Evolutionary conservation across 768 basidiomycete species (phyloP).

Genomic region (Lactarius sp.): DNA sequence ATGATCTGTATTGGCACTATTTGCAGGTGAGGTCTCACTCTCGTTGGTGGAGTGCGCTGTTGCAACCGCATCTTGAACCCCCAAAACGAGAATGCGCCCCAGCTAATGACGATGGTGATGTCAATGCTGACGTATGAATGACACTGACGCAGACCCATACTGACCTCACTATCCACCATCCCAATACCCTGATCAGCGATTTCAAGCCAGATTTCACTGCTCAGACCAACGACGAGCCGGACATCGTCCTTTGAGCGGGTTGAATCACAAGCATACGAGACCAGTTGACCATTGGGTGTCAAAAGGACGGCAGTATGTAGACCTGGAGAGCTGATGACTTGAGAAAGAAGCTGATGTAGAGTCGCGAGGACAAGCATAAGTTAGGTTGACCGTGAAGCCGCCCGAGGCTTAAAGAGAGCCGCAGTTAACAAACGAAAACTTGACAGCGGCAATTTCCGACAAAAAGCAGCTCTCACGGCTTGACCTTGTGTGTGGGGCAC

Average conservation of each 20-base stretch:
- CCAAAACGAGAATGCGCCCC: conserved; percentile 64
- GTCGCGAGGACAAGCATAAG: conserved; percentile 66
- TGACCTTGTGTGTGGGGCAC: no score
- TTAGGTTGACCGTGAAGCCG: background rate
- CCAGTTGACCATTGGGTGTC: conserved; percentile 68
- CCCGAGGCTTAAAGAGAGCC: background rate
- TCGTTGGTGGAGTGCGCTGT: conserved; percentile 7
- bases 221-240: conserved; percentile 65
- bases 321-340: conserved; percentile 52
- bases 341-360: conserved; percentile 59
- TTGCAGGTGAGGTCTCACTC: conserved; percentile 26
- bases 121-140: background rate
- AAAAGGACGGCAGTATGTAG: conserved; percentile 69
- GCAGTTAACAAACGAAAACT: background rate
- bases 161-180: conserved; percentile 76
- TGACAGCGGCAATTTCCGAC: conserved; percentile 10
- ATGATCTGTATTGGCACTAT: conserved; percentile 13
- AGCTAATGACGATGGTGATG: conserved; percentile 39
- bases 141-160: conserved; percentile 17
- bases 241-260: conserved; percentile 64
- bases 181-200: conserved; percentile 59
- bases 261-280: conserved; percentile 58
- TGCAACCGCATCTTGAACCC: conserved; percentile 43
- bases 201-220: conserved; percentile 75
- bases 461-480: background rate